These are phyloP conservation scores for Pestalotiopsis sp. DNA, from an alignment of 2,329 filamentous ascomycete genomes.

Conservation along the genomic window DNA sequence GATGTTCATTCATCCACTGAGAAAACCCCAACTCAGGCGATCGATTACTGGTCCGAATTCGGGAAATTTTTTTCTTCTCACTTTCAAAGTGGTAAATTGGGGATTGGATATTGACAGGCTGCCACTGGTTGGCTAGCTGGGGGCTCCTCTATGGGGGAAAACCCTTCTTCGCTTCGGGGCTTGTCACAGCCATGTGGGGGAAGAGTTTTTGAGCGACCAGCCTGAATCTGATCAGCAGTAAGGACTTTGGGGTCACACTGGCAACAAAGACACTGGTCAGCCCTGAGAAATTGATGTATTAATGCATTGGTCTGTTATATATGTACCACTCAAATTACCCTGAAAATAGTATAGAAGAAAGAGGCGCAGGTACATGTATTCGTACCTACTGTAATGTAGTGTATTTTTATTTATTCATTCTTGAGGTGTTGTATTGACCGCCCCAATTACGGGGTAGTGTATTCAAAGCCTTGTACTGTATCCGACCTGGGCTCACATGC, in stretches of 20 bases:
- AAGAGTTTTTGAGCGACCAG: background rate
- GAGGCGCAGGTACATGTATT: too few relatives aligned
- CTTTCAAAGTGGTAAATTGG: background rate
- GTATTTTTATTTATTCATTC: too few relatives aligned
- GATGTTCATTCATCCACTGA: background rate
- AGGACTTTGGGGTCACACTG: background rate
- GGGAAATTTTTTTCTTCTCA: background rate
- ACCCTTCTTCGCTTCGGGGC: background rate
- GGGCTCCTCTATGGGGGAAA: background rate
- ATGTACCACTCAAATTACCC: background rate
- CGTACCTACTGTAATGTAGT: too few relatives aligned
- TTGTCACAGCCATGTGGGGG: background rate
- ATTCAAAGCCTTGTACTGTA: background rate
- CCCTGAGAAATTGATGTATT: background rate
- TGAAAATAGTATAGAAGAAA: too few relatives aligned
- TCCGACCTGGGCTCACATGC: background rate
- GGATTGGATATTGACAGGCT: conserved; percentile 2
- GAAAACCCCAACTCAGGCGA: background rate
- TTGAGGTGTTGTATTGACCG: background rate
- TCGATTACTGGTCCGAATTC: background rate
- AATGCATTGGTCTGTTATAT: background rate
- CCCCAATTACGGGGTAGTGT: background rate
- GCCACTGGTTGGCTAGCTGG: conserved; percentile 1
- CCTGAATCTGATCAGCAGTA: background rate
- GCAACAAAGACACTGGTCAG: background rate